These are phyloP conservation scores for Nothophoma quercina DNA, from an alignment of 2,329 filamentous ascomycete species.

Conservation along the genomic window DNA sequence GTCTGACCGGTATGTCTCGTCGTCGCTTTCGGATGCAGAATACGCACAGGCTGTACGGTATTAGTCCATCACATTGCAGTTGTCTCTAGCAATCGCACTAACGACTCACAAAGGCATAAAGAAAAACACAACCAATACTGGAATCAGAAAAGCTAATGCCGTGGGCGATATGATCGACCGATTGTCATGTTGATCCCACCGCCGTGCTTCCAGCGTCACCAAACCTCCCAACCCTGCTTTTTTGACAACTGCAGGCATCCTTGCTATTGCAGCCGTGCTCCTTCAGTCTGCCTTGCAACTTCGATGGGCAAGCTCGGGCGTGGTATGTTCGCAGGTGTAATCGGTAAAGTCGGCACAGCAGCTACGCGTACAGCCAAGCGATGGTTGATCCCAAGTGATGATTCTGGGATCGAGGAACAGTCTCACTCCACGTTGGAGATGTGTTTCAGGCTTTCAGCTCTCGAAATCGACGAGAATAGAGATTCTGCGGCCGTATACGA, in stretches of 20 bases:
- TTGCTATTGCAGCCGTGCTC: constrained; percentile 7
- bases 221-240: not conserved
- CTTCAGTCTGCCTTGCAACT: constrained; percentile 1
- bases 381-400: constrained; percentile 7
- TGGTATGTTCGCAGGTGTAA: not conserved
- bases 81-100: not conserved
- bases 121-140: constrained; percentile 38
- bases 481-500: constrained; percentile 4
- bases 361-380: constrained; percentile 4
- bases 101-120: constrained; percentile 39
- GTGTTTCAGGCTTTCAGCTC: not conserved
- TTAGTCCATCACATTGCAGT: constrained; percentile 1
- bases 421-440: constrained; percentile 1
- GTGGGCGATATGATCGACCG: constrained; percentile 35
- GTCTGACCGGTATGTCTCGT: constrained; percentile 12
- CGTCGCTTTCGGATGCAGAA: constrained; percentile 31
- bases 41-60: constrained; percentile 25
- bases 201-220: constrained; percentile 8
- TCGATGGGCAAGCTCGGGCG: constrained; percentile 1
- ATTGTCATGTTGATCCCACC: constrained; percentile 12
- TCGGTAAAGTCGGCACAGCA: constrained; percentile 16
- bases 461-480: not conserved
- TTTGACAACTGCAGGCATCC: constrained; percentile 15
- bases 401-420: not conserved
- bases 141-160: constrained; percentile 40